Conservation (phyloP, 2,329 filamentous ascomycete genomes). For the Colletotrichum eremochloae region DNA sequence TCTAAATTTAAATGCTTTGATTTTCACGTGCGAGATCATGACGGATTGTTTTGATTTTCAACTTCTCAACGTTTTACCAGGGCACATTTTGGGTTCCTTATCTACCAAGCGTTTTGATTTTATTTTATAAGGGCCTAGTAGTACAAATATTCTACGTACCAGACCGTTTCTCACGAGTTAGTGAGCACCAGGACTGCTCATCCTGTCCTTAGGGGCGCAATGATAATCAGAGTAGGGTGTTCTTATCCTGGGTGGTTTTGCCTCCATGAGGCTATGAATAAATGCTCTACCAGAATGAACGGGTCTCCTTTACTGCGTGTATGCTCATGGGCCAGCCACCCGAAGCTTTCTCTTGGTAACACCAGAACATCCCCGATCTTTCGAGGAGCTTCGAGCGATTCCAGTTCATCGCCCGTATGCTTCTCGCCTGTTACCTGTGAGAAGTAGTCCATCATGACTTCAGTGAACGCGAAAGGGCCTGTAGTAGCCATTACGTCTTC, state of each 20-base stretch:
- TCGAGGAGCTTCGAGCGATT: conserved; percentile 46
- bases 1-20: neutral
- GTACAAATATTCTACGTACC: too few relatives aligned
- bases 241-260: conserved; percentile 40
- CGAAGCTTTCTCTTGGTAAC: conserved; percentile 48
- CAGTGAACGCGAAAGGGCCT: conserved; percentile 50
- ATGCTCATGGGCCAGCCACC: conserved; percentile 43
- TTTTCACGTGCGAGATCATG: neutral
- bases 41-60: neutral
- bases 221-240: too few relatives aligned
- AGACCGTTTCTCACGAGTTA: too few relatives aligned
- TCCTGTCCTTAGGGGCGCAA: neutral
- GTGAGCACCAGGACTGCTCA: too few relatives aligned
- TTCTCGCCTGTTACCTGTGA: conserved; percentile 44
- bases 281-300: conserved; percentile 43
- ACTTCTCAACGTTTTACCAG: neutral
- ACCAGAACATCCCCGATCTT: conserved; percentile 52
- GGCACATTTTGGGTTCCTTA: neutral
- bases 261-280: conserved; percentile 45
- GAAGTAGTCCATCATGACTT: conserved; percentile 50
- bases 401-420: conserved; percentile 50
- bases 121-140: too few relatives aligned
- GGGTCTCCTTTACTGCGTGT: conserved; percentile 30
- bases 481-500: conserved; percentile 51
- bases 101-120: too few relatives aligned